A percentile compares a stretch with the other conserved stretches of the same genome.
These are phyloP conservation scores for Phytophthora colocasiae DNA, from an alignment of 352 stramenopile species.

Conservation along the genomic window DNA sequence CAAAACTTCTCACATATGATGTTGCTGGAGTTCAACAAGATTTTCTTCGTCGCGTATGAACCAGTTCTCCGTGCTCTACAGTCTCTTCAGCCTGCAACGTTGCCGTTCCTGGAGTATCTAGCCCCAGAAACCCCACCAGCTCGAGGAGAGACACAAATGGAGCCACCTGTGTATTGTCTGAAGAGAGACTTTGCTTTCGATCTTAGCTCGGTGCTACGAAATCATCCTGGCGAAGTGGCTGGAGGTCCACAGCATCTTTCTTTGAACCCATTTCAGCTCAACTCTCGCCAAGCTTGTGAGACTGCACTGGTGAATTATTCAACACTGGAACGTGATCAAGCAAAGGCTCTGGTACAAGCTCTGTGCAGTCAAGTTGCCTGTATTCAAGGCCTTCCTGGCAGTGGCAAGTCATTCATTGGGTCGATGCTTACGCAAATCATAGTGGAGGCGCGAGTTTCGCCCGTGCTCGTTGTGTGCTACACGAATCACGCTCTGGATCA, in stretches of 20 bases:
- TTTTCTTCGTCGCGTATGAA: conserved; percentile 61
- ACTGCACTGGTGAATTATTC: conserved; percentile 34
- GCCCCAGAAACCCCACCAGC: conserved; percentile 21
- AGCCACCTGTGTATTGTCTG: conserved; percentile 43
- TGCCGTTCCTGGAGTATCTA: conserved; percentile 54
- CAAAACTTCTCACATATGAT: conserved; percentile 27
- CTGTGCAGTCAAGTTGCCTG: conserved; percentile 75
- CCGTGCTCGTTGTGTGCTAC: conserved; percentile 89
- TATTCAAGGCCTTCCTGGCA: conserved; percentile 85
- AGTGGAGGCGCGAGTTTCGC: conserved; percentile 44
- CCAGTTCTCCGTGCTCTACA: conserved; percentile 58
- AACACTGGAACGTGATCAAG: conserved; percentile 62
- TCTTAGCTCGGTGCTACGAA: conserved; percentile 30
- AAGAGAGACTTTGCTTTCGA: conserved; percentile 39
- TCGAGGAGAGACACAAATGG: conserved; percentile 25
- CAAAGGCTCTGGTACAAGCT: conserved; percentile 69
- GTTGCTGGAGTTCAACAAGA: conserved; percentile 59
- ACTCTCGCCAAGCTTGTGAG: conserved; percentile 28
- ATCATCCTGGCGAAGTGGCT: conserved; percentile 4
- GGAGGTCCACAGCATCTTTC: conserved; percentile 10
- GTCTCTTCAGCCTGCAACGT: conserved; percentile 21
- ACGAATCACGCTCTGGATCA: conserved; percentile 93
- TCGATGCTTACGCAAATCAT: conserved; percentile 78
- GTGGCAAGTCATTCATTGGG: conserved; percentile 89
- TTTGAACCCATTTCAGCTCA: conserved; percentile 25